Evolutionary conservation across 495 filamentous ascomycete genomes (phyloP), one percentile per base, ranked within the genome.

Genomic region (Penicillium canariense): DNA sequence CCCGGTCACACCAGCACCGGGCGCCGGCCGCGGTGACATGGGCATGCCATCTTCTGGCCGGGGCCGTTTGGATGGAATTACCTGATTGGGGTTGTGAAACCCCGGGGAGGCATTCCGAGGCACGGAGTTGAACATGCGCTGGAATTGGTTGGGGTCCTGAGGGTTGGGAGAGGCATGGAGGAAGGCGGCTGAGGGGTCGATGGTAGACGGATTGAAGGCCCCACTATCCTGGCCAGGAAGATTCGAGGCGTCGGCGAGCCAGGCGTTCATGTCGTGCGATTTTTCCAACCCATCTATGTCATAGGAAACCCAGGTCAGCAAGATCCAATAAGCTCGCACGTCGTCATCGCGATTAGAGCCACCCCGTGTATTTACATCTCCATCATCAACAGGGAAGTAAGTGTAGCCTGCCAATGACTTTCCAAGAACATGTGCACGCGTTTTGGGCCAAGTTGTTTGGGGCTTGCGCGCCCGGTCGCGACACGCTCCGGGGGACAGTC

Each of bases 41-140:
- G 81, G 83, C 58, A 94, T 81, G 54, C 84, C 88, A 72, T 96
- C 91, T 71, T 95, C 90, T 25, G 90, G 89, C 52, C 91, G 82
- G 31, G 88, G 82, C 61, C 91, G 82, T 68, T 96, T 96, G 4
- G 91, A 89, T 49, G 92, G 92, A 53, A 96, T 83, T 67, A 96
- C 84, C 31, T 87, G 79, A 71, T 91, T 84, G n/a, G 84, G 81
- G 56, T 82, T 85, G 55, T 82, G 78, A 72, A 89, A 92, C 44
- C 85, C 83, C 27, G 89, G 88, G 32, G 89, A 90, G 32, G 84
- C 84, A 72, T 91, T 91, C 72, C 88, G 86, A 71, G 86, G 83
- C 58, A 81, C 81, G 66, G 87, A 87, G 79, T 96, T 95, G 71
- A 90, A 88, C 81, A 96, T 87, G 69, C 84, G 84, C 72, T 81